These are phyloP conservation scores for Mortierella sp. DNA, from an alignment of 371 early-diverging fungal genomes.

Conservation along the genomic window DNA sequence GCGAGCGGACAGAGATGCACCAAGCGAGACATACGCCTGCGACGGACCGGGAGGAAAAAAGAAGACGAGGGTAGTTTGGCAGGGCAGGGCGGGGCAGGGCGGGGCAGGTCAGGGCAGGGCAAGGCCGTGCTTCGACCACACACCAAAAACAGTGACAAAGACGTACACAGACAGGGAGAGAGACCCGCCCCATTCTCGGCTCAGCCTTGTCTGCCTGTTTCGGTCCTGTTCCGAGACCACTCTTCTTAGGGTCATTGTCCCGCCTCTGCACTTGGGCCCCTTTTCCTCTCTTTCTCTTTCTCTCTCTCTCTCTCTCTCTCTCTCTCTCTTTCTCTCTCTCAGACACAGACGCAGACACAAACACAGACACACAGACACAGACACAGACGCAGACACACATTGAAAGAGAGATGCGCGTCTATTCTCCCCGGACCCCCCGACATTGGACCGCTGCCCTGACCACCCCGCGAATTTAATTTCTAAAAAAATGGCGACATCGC, in stretches of 20 bases:
- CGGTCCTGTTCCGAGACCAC: slow-evolving; percentile 30
- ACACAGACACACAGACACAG: no score
- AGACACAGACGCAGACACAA: background rate
- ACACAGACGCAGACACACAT: no score
- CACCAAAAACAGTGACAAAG: no score
- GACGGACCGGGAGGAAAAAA: background rate
- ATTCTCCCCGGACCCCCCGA: background rate
- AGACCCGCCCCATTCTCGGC: no score
- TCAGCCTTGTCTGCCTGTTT: slow-evolving; percentile 10
- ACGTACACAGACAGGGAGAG: no score
- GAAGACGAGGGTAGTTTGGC: background rate
- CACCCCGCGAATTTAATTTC: background rate
- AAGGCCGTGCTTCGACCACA: no score
- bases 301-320: background rate
- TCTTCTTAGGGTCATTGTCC: slow-evolving; percentile 3
- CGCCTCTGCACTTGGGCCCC: slow-evolving; percentile 1
- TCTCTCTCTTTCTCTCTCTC: slow-evolving; percentile 5
- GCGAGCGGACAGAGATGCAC: no score
- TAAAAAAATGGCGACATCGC: background rate
- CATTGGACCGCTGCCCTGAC: background rate
- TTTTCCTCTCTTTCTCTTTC: background rate
- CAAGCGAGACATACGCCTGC: no score
- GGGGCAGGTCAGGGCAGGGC: no score
- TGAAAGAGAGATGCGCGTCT: no score
- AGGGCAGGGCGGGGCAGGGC: no score